A percentile compares a stretch with the other conserved stretches of the same genome.
Evolutionary conservation across 352 stramenopile species (phyloP).

Genomic region (Peronospora tabacina): DNA sequence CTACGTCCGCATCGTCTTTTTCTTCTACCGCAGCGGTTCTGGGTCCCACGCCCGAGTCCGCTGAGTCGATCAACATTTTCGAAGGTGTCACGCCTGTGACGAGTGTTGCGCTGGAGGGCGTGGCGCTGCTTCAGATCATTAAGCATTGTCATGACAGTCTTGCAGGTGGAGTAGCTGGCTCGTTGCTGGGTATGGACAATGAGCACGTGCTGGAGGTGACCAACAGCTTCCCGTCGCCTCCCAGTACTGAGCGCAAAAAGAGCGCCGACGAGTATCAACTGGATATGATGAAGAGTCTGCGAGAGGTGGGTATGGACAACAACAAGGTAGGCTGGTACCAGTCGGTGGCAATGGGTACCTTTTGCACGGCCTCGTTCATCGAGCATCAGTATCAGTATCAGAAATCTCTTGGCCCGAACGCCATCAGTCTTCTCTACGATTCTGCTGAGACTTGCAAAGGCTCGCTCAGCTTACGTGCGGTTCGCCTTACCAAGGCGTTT

Average conservation of each 20-base stretch:
- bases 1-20: not conserved
- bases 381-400: constrained; percentile 96
- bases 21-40: constrained; percentile 10
- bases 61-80: constrained; percentile 63
- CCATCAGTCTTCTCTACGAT: constrained; percentile 98
- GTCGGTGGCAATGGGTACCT: constrained; percentile 94
- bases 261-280: constrained; percentile 93
- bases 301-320: constrained; percentile 97
- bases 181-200: constrained; percentile 92
- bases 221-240: constrained; percentile 94
- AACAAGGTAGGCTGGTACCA: constrained; percentile 99
- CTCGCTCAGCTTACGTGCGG: constrained; percentile 91
- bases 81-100: constrained; percentile 58
- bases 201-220: constrained; percentile 93
- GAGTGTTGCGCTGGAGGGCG: constrained; percentile 67
- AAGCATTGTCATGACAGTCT: constrained; percentile 98
- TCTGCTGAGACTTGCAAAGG: constrained; percentile 92
- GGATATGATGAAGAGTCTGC: constrained; percentile 99
- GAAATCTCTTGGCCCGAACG: constrained; percentile 93
- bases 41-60: constrained; percentile 20
- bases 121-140: constrained; percentile 91
- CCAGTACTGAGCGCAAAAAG: constrained; percentile 67
- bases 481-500: constrained; percentile 92
- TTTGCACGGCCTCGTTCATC: constrained; percentile 91
- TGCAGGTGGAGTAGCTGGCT: constrained; percentile 90